Evolutionary conservation across 192 early-diverging fungal genomes (phyloP).

Genomic region (Entomortierella parvispora): DNA sequence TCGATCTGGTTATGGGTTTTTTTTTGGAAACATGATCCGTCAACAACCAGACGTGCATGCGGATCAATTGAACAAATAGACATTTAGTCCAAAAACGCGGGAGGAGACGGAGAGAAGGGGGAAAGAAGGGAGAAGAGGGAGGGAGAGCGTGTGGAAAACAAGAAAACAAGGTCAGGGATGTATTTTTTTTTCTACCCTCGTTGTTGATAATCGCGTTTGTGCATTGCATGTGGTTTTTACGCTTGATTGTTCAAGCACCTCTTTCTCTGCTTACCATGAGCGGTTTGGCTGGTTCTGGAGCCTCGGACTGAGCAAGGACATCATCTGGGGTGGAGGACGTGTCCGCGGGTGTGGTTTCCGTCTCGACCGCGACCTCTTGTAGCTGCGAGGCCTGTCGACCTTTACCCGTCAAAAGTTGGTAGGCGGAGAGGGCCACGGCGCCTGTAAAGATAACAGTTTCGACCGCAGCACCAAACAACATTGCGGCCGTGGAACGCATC

Average conservation of each 20-base stretch:
- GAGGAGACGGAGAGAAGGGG: neutral
- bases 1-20: too few relatives aligned
- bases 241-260: neutral
- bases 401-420: slow-evolving; percentile 45
- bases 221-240: neutral
- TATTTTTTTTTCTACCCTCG: too few relatives aligned
- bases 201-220: neutral
- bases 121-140: neutral
- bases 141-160: neutral
- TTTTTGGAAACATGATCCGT: too few relatives aligned
- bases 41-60: too few relatives aligned
- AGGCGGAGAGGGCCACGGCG: slow-evolving; percentile 51
- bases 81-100: too few relatives aligned
- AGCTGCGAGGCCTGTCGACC: slow-evolving; percentile 8
- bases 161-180: neutral
- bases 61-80: too few relatives aligned
- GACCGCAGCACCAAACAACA: slow-evolving; percentile 42
- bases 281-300: too few relatives aligned
- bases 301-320: too few relatives aligned
- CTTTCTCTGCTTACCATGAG: too few relatives aligned
- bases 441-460: slow-evolving; percentile 56
- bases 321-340: neutral
- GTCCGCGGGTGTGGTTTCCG: neutral
- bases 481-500: slow-evolving; percentile 32
- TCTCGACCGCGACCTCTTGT: neutral